Conservation (phyloP, 805 yeast genomes). For the Candida maesae region DNA sequence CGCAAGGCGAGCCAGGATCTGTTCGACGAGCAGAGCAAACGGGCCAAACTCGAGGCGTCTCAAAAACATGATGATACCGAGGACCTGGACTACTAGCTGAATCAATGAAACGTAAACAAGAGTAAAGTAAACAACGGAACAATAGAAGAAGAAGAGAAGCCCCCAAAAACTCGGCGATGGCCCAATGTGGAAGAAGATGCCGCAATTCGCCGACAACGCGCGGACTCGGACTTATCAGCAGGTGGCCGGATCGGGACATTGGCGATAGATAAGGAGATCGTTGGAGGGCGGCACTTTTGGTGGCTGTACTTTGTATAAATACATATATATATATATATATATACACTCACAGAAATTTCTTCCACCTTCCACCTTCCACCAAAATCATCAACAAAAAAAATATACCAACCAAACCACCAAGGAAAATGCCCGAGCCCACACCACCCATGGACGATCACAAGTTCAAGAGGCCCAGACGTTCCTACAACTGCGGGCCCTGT, state of each 20-base stretch:
- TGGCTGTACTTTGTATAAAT: no score
- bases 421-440: conserved; percentile 1
- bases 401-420: no score
- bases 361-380: no score
- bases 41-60: conserved; percentile 12
- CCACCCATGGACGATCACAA: conserved; percentile 6
- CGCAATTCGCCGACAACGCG: no score
- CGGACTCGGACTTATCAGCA: conserved; percentile 19
- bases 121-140: no score
- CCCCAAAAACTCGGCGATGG: conserved; percentile 1
- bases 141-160: no score
- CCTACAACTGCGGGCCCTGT: conserved; percentile 57
- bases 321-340: no score
- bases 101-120: no score
- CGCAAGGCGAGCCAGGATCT: conserved; percentile 20
- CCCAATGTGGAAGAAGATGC: neutral
- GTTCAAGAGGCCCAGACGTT: conserved; percentile 37
- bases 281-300: no score
- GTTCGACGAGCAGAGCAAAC: conserved; percentile 20
- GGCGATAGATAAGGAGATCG: conserved; percentile 9
- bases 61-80: conserved; percentile 3
- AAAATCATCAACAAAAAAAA: no score
- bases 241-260: conserved; percentile 7
- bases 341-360: no score
- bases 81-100: conserved; percentile 22